A percentile compares a stretch with the other conserved stretches of the same genome.
phyloP scores from a whole-genome alignment of 2,329 filamentous ascomycete species.

The Colletotrichum scovillei region DNA sequence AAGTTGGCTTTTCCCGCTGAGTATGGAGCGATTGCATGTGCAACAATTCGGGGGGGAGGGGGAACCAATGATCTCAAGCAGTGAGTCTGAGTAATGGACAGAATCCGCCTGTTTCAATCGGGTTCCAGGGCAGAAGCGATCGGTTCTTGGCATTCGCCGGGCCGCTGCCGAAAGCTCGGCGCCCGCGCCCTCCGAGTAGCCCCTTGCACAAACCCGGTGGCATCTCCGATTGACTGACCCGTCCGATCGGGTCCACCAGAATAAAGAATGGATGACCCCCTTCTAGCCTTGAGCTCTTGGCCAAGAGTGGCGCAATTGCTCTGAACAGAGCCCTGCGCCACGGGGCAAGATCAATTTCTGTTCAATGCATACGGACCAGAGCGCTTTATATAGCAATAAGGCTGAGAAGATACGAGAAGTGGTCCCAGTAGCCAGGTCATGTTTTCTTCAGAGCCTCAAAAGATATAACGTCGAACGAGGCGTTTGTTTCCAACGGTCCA shows the following conservation, averaged over 20 bases:
- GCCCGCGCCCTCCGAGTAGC: slow-evolving; percentile 20
- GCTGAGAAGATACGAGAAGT: slow-evolving; percentile 14
- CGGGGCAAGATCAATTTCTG: slow-evolving; percentile 6
- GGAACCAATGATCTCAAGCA: too few species aligned
- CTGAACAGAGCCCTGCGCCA: slow-evolving; percentile 19
- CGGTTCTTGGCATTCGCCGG: too few species aligned
- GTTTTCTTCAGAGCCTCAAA: slow-evolving; percentile 2
- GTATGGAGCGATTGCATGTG: too few species aligned
- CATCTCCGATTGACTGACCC: neutral
- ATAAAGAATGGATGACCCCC: slow-evolving; percentile 12
- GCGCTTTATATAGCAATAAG: slow-evolving; percentile 16
- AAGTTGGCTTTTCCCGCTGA: too few species aligned
- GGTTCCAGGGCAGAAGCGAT: too few species aligned
- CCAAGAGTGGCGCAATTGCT: slow-evolving; percentile 28
- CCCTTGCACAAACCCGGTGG: neutral
- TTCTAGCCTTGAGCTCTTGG: neutral
- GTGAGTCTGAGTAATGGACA: too few species aligned
- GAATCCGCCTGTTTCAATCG: too few species aligned
- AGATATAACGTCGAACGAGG: neutral
- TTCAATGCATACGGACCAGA: slow-evolving; percentile 7
- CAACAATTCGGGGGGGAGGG: too few species aligned
- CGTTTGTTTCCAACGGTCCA: neutral
- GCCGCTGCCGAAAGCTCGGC: neutral
- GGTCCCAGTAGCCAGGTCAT: neutral
- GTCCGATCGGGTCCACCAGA: neutral